phyloP scores from a whole-genome alignment of 1,284 basidiomycete species.

The Coriolopsis trogii region DNA sequence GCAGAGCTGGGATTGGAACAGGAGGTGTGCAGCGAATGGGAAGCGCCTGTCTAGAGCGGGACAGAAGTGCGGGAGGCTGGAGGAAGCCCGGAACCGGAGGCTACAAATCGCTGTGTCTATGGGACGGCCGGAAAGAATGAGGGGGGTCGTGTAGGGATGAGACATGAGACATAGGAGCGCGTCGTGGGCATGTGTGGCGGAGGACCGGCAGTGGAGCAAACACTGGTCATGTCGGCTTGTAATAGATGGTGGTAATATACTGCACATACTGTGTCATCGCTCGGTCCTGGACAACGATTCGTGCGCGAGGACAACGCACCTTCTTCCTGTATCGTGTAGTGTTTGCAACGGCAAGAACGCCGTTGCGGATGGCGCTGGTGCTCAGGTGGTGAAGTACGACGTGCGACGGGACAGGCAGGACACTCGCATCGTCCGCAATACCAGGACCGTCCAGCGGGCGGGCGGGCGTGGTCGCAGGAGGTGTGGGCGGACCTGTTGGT shows the following conservation, averaged over 20 bases:
- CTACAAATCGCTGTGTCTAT: slow-evolving; percentile 4
- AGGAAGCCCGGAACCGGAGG: not conserved
- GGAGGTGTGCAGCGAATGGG: not conserved
- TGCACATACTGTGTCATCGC: slow-evolving; percentile 30
- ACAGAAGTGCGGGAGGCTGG: not conserved
- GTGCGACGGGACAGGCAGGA: slow-evolving; percentile 93
- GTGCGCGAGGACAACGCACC: slow-evolving; percentile 45
- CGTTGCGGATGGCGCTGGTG: slow-evolving; percentile 94
- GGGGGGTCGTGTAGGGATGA: not conserved
- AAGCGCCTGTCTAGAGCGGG: slow-evolving; percentile 4
- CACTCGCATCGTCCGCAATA: slow-evolving; percentile 87
- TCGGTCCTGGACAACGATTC: not conserved
- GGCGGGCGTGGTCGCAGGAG: slow-evolving; percentile 10
- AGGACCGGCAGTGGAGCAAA: not conserved
- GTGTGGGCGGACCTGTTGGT: slow-evolving; percentile 15
- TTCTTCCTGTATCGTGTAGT: slow-evolving; percentile 95
- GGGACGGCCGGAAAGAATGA: not conserved
- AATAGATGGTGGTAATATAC: slow-evolving; percentile 72
- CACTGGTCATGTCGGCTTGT: slow-evolving; percentile 52
- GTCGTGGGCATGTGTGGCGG: not conserved
- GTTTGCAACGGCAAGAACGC: slow-evolving; percentile 91
- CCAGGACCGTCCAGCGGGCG: slow-evolving; percentile 41
- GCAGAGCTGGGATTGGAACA: not conserved
- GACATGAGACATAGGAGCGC: no score
- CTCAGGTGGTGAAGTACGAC: slow-evolving; percentile 95